These are phyloP conservation scores for Moniliella sp. DNA, from an alignment of 1,284 basidiomycete species.

Conservation along the genomic window DNA sequence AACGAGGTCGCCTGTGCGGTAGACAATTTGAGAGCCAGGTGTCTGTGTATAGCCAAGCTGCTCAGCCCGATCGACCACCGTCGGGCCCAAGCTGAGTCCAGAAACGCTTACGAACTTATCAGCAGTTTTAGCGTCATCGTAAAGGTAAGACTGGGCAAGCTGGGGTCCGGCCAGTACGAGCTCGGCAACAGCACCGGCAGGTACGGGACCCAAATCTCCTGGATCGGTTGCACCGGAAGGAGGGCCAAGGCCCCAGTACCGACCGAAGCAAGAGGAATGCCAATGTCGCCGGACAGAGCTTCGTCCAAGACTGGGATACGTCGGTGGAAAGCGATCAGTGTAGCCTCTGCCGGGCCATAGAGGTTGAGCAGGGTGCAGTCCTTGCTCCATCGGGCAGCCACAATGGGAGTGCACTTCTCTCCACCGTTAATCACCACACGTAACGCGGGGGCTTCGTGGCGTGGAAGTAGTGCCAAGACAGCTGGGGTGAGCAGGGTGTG, in stretches of 20 bases:
- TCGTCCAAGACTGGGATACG: constrained; percentile 19
- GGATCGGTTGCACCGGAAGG: too few relatives aligned
- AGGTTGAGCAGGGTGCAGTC: constrained; percentile 29
- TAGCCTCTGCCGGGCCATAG: constrained; percentile 31
- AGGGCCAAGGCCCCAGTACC: constrained; percentile 24
- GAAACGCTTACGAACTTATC: constrained; percentile 28
- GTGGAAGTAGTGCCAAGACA: constrained; percentile 33
- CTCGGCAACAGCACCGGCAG: constrained; percentile 34
- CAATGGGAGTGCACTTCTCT: constrained; percentile 34
- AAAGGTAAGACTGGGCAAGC: constrained; percentile 24
- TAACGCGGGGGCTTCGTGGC: constrained; percentile 21
- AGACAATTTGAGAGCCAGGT: constrained; percentile 20
- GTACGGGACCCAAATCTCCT: too few relatives aligned
- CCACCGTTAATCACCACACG: constrained; percentile 34
- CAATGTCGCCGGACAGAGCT: constrained; percentile 34
- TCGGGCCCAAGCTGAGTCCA: too few relatives aligned
- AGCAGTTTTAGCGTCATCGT: constrained; percentile 24
- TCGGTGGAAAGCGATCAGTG: constrained; percentile 28
- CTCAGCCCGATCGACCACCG: too few relatives aligned
- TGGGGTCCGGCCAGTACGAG: constrained; percentile 28
- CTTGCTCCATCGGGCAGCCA: constrained; percentile 33
- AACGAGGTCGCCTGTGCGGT: constrained; percentile 30
- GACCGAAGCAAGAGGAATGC: constrained; percentile 27
- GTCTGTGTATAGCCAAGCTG: too few relatives aligned
- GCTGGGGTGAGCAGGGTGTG: constrained; percentile 34